Conservation (phyloP, 129 eudicot species). For the Mikania micrantha region DNA sequence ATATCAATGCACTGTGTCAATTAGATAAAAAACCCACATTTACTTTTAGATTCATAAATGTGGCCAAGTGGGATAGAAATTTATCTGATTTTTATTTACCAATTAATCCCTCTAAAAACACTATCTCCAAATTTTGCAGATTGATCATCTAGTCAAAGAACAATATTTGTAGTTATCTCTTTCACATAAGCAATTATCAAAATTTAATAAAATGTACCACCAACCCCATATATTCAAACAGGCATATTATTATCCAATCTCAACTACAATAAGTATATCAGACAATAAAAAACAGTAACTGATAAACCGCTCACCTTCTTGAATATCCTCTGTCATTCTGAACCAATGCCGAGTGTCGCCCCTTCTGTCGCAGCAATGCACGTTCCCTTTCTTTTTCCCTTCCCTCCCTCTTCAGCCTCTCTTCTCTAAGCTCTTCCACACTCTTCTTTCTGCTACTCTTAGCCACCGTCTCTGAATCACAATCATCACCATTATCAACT, state of each 20-base stretch:
- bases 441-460: slow-evolving; percentile 49
- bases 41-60: neutral
- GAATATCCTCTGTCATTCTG: slow-evolving; percentile 34
- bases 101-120: too few species aligned
- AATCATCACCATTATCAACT: neutral
- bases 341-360: slow-evolving; percentile 12
- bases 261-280: neutral
- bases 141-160: neutral
- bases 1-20: neutral
- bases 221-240: neutral
- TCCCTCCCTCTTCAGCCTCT: slow-evolving; percentile 84
- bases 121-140: neutral
- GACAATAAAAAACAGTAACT: neutral
- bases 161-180: neutral
- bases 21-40: neutral
- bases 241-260: neutral
- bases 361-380: slow-evolving; percentile 45
- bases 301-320: slow-evolving; percentile 26
- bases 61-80: neutral
- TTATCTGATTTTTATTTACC: neutral
- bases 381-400: slow-evolving; percentile 74
- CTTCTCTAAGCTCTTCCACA: slow-evolving; percentile 76
- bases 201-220: neutral
- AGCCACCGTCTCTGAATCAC: slow-evolving; percentile 7
- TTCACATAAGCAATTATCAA: neutral